Base-by-base conservation (phyloP, 208 protist species). In the Tritrichomonas foetus region DNA sequence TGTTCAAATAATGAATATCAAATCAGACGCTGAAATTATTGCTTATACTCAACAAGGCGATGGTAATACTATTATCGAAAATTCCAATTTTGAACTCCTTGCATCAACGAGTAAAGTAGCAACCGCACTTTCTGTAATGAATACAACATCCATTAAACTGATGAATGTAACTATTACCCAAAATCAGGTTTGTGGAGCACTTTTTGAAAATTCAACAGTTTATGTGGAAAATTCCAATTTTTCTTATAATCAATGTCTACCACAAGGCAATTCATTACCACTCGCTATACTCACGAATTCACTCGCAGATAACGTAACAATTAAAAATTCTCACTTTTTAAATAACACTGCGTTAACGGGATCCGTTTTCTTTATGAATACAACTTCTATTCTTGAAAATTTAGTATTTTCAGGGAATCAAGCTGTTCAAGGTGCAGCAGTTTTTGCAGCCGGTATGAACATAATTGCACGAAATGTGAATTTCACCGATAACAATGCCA, bases 11-110 rank as follows among this genome's bases (percentile, higher is more conserved):
- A 3, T 14, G 0, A 89, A 89, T 33, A 5, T 89, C 1, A 39
- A 44, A 0, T 89, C 78, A 53, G 78, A 89, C 11, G 78, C 78
- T 33, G 78, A 89, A 39, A 89, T 89, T 39, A 47, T 89, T n/a
- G 41, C 57, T 16, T 44, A 57, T 57, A 39, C 16, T 57, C 78
- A 89, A 33, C 78, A 89, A 57, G 41, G 41, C 3, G 47, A 33
- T 16, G 8, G 25, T 20, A 27, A 33, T 13, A 57, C 27, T 27
- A 39, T 5, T 27, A 89, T 89, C 0, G 30, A 89, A 27, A 14
- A 57, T 16, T 33, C 47, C 0, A 39, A 0, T 27, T n/a, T 89
- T 2, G 9, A 2, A 9, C 30, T 27, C 0, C 14, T 89, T 33
- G 2, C 20, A 61, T 57, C 47, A 33, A 33, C 41, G 22, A 47